A percentile compares a stretch with the other conserved stretches of the same genome.
phyloP scores from a whole-genome alignment of 305 asterid genomes.

The Fraxinus latifolia region DNA sequence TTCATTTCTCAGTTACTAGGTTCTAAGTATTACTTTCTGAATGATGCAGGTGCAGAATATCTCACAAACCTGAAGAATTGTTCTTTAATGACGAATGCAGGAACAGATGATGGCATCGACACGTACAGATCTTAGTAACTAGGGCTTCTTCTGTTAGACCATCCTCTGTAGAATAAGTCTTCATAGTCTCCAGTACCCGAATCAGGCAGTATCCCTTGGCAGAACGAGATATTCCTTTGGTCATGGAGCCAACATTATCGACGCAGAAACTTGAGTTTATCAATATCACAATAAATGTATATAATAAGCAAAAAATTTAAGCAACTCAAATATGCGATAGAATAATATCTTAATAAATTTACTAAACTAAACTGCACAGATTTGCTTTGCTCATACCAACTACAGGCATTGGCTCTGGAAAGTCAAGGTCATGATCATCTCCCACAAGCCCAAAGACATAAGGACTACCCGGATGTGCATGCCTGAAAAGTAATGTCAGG shows the following conservation, averaged over 20 bases:
- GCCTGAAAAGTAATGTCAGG: slow-evolving; percentile 49
- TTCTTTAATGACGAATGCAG: slow-evolving; percentile 76
- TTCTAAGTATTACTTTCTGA: slow-evolving; percentile 11
- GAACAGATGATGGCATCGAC: slow-evolving; percentile 80
- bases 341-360: not conserved
- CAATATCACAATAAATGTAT: not conserved
- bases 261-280: slow-evolving; percentile 10
- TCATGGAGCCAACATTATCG: slow-evolving; percentile 24
- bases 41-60: slow-evolving; percentile 6
- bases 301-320: not conserved
- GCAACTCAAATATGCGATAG: not conserved
- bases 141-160: slow-evolving; percentile 96
- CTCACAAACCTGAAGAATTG: slow-evolving; percentile 71
- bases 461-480: slow-evolving; percentile 98
- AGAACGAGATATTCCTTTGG: slow-evolving; percentile 82
- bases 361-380: slow-evolving; percentile 6
- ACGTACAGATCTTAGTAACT: slow-evolving; percentile 89
- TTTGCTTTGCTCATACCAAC: slow-evolving; percentile 52
- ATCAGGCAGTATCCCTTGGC: slow-evolving; percentile 89
- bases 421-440: slow-evolving; percentile 84
- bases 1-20: not conserved
- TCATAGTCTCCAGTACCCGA: slow-evolving; percentile 86
- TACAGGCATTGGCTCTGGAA: slow-evolving; percentile 98
- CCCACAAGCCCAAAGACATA: slow-evolving; percentile 95
- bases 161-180: slow-evolving; percentile 86